Evolutionary conservation across 2,329 filamentous ascomycete species (phyloP), one percentile per base, ranked within the genome.

Genomic region (Whalleya microplaca): DNA sequence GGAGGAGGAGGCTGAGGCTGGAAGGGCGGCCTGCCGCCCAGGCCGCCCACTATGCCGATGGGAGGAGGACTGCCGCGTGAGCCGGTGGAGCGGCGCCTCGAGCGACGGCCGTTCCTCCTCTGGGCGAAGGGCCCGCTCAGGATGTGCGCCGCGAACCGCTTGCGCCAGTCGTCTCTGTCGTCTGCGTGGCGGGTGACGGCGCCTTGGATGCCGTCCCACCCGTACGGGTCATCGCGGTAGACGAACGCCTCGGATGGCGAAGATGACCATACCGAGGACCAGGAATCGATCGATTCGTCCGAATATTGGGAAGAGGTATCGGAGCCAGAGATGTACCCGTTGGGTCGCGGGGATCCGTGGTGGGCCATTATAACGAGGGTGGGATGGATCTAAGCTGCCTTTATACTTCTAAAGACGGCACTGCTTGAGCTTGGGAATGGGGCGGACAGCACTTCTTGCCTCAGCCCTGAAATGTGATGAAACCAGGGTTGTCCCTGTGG

Each of bases 41-140:
- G 9, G 4, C 23, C 23, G 4, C 4, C 23, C 23, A 27, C 23
- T 9, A 27, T 9, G n/a, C n/a, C n/a, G n/a, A n/a, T n/a, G n/a
- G n/a, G n/a, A n/a, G n/a, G n/a, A n/a, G n/a, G n/a, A n/a, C n/a
- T n/a, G n/a, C n/a, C n/a, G n/a, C n/a, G n/a, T n/a, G n/a, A n/a
- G n/a, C n/a, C n/a, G n/a, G n/a, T n/a, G n/a, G n/a, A n/a, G n/a
- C n/a, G n/a, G n/a, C n/a, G n/a, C n/a, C n/a, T n/a, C n/a, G n/a
- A n/a, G n/a, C n/a, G n/a, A n/a, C n/a, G n/a, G n/a, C n/a, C n/a
- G n/a, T n/a, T n/a, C n/a, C n/a, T n/a, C n/a, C n/a, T n/a, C 41
- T 60, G 61, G 10, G 68, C 70, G 45, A 71, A 71, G 3, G 70
- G 70, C 12, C 70, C 70, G 29, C 66, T 66, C 29, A 71, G 55